These are phyloP conservation scores for Collybia sordida DNA, from an alignment of 768 basidiomycete genomes.

Conservation along the genomic window DNA sequence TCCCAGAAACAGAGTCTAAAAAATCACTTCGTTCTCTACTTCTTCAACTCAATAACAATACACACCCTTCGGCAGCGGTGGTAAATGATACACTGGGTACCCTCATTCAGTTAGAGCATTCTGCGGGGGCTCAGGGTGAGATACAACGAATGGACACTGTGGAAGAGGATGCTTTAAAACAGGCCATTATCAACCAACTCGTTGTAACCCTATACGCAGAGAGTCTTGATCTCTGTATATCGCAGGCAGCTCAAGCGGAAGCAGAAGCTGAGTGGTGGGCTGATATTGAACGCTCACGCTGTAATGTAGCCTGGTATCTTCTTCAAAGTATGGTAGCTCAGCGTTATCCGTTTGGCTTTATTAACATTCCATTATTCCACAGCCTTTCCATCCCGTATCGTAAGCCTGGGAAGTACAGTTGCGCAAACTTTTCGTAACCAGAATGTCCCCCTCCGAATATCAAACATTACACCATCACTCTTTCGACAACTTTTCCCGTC, in stretches of 20 bases:
- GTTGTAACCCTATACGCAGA: constrained; percentile 62
- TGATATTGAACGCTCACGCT: constrained; percentile 59
- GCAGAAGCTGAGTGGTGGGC: constrained; percentile 87
- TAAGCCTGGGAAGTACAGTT: constrained; percentile 36
- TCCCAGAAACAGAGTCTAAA: constrained; percentile 16
- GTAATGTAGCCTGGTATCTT: constrained; percentile 61
- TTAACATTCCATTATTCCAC: constrained; percentile 9
- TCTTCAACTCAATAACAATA: constrained; percentile 30
- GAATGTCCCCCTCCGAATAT: constrained; percentile 45
- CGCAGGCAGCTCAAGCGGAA: constrained; percentile 70
- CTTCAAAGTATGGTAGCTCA: constrained; percentile 65
- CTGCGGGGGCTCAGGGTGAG: constrained; percentile 7
- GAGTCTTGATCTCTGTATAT: constrained; percentile 61
- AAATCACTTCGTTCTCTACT: constrained; percentile 37
- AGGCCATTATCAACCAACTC: constrained; percentile 47
- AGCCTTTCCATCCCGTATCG: constrained; percentile 49
- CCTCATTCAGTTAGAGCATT: constrained; percentile 25
- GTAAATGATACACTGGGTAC: constrained; percentile 24
- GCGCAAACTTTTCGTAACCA: constrained; percentile 39
- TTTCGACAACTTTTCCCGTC: constrained; percentile 49
- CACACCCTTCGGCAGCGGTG: constrained; percentile 16
- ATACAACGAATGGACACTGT: constrained; percentile 13
- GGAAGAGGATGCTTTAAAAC: constrained; percentile 38
- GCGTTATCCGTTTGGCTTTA: constrained; percentile 2
- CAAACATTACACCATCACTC: constrained; percentile 45